Evolutionary conservation across 1,284 basidiomycete species (phyloP).

Genomic region (Exobasidium rhododendri): DNA sequence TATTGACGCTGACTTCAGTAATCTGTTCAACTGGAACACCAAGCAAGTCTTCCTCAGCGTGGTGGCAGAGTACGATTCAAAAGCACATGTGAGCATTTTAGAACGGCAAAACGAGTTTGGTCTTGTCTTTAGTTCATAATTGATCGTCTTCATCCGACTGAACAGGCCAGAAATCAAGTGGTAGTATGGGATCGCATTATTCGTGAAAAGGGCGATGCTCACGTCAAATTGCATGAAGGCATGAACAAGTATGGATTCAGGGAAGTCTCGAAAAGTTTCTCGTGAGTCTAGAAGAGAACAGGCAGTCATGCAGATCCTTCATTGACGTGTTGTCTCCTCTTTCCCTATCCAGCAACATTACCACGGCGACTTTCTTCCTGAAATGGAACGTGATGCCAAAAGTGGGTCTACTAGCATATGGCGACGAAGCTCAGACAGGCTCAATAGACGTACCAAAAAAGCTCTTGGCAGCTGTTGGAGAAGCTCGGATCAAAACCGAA

Average conservation of each 20-base stretch:
- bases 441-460: slow-evolving; percentile 42
- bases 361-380: slow-evolving; percentile 67
- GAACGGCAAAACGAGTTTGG: too few relatives aligned
- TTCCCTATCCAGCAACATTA: slow-evolving; percentile 31
- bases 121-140: too few relatives aligned
- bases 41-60: slow-evolving; percentile 75
- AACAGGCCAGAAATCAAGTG: slow-evolving; percentile 73
- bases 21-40: slow-evolving; percentile 89
- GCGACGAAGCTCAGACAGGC: slow-evolving; percentile 67
- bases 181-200: slow-evolving; percentile 90
- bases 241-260: slow-evolving; percentile 81
- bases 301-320: background rate
- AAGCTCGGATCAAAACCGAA: background rate
- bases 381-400: slow-evolving; percentile 89
- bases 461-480: background rate
- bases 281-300: slow-evolving; percentile 61
- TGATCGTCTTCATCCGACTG: too few relatives aligned
- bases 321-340: background rate
- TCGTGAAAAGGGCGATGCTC: slow-evolving; percentile 70
- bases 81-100: slow-evolving; percentile 35
- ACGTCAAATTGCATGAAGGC: slow-evolving; percentile 63
- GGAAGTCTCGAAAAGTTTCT: slow-evolving; percentile 72
- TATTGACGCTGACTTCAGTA: slow-evolving; percentile 64
- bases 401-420: slow-evolving; percentile 73
- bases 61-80: slow-evolving; percentile 28